A percentile compares a stretch with the other conserved stretches of the same genome.
phyloP scores from a whole-genome alignment of 371 early-diverging fungal species.

The Mucor indicus region DNA sequence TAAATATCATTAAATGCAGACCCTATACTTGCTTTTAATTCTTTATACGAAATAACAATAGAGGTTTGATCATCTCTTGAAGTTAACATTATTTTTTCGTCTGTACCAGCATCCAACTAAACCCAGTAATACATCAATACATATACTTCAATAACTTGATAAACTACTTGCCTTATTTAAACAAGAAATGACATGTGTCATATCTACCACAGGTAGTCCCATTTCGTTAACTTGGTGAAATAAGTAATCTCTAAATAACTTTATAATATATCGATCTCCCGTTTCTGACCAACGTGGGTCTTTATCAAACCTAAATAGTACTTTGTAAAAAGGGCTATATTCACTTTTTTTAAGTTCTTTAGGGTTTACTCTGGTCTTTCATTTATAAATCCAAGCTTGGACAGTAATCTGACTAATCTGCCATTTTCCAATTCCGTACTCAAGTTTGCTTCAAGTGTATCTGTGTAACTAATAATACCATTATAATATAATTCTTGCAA shows the following conservation, averaged over 20 bases:
- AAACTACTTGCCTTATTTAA: conserved; percentile 80
- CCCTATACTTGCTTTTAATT: conserved; percentile 86
- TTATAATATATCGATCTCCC: conserved; percentile 93
- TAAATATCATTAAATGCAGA: conserved; percentile 76
- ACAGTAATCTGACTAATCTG: conserved; percentile 76
- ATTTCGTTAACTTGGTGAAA: conserved; percentile 94
- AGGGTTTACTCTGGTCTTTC: conserved; percentile 86
- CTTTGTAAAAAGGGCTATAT: not conserved
- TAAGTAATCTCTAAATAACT: conserved; percentile 93
- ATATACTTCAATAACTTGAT: too few relatives aligned
- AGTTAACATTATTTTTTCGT: conserved; percentile 88
- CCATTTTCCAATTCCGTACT: conserved; percentile 86
- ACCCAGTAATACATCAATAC: too few relatives aligned
- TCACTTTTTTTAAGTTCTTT: not conserved
- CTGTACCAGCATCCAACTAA: conserved; percentile 90
- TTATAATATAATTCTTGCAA: not conserved
- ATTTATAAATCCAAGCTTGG: conserved; percentile 91
- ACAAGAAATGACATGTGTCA: conserved; percentile 90
- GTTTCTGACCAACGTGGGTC: conserved; percentile 96
- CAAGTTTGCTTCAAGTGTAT: conserved; percentile 77
- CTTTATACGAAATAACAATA: conserved; percentile 87
- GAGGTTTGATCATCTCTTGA: conserved; percentile 94
- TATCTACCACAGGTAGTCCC: conserved; percentile 83
- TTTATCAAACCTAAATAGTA: conserved; percentile 63
- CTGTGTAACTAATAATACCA: conserved; percentile 71